Conservation (phyloP, 192 early-diverging fungal genomes). For the Jimgerdemannia flammicorona region DNA sequence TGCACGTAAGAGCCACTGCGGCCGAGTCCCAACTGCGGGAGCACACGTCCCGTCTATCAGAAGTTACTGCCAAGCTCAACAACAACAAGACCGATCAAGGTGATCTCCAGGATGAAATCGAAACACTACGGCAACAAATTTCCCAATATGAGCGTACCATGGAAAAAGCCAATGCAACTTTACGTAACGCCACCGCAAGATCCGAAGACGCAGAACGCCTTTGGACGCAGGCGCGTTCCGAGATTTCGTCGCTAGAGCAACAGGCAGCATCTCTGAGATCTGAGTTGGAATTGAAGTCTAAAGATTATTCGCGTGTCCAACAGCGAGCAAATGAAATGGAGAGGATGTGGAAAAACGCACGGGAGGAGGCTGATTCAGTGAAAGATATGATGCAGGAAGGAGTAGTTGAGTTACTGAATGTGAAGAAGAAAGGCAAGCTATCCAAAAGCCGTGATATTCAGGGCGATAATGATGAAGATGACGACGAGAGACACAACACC, state of each 20-base stretch:
- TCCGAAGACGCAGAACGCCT: conserved; percentile 33
- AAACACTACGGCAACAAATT: conserved; percentile 30
- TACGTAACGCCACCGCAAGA: conserved; percentile 32
- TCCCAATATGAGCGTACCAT: conserved; percentile 40
- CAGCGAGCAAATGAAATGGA: conserved; percentile 35
- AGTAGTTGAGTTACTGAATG: conserved; percentile 30
- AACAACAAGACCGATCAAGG: conserved; percentile 25
- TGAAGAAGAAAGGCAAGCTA: conserved; percentile 22
- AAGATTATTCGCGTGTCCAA: conserved; percentile 30
- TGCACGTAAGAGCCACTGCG: conserved; percentile 35
- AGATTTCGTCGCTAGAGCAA: conserved; percentile 29
- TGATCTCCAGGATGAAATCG: conserved; percentile 18
- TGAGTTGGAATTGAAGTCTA: conserved; percentile 33
- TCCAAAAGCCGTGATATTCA: conserved; percentile 28
- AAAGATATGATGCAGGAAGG: conserved; percentile 35
- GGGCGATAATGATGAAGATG: conserved; percentile 14
- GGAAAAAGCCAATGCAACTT: conserved; percentile 36
- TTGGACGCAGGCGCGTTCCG: conserved; percentile 37
- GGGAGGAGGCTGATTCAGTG: conserved; percentile 35
- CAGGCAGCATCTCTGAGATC: conserved; percentile 26
- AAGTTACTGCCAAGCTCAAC: conserved; percentile 32
- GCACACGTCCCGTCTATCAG: conserved; percentile 23
- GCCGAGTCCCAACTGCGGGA: conserved; percentile 41
- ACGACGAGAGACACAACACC: conserved; percentile 4
- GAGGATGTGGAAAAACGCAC: conserved; percentile 31